Evolutionary conservation across 768 basidiomycete species (phyloP).

Genomic region (Suillus occidentalis): DNA sequence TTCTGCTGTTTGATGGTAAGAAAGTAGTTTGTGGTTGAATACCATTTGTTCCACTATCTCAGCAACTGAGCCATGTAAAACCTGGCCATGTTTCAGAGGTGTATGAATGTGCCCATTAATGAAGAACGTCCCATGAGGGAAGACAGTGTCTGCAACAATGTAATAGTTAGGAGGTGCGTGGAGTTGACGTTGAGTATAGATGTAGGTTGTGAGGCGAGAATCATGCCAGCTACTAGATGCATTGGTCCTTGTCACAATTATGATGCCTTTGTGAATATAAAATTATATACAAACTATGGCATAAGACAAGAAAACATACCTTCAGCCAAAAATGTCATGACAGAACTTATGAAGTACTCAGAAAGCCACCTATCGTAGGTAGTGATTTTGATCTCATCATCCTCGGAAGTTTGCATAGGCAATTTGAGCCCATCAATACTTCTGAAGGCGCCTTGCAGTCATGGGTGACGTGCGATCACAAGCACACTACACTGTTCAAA

Average conservation of each 20-base stretch:
- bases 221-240: conserved; percentile 53
- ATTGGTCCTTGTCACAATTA: conserved; percentile 38
- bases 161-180: conserved; percentile 34
- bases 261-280: conserved; percentile 26
- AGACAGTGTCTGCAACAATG: not conserved
- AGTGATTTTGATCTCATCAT: conserved; percentile 44
- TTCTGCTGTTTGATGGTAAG: conserved; percentile 48
- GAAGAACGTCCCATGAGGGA: conserved; percentile 13
- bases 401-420: conserved; percentile 34
- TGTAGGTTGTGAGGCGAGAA: conserved; percentile 37
- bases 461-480: no score
- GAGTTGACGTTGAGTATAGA: conserved; percentile 36
- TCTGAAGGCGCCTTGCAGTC: conserved; percentile 20
- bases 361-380: conserved; percentile 47
- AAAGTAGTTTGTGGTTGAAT: conserved; percentile 38
- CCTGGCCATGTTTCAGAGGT: conserved; percentile 35
- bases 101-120: not conserved
- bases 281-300: not conserved
- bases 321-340: conserved; percentile 30
- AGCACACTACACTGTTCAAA: no score
- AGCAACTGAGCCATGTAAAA: conserved; percentile 11
- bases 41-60: conserved; percentile 23
- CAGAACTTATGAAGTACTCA: conserved; percentile 22
- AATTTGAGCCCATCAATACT: conserved; percentile 44
- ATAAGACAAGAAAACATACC: not conserved